Conservation (phyloP, 306 rosid species). For the Oemleria cerasiformis region DNA sequence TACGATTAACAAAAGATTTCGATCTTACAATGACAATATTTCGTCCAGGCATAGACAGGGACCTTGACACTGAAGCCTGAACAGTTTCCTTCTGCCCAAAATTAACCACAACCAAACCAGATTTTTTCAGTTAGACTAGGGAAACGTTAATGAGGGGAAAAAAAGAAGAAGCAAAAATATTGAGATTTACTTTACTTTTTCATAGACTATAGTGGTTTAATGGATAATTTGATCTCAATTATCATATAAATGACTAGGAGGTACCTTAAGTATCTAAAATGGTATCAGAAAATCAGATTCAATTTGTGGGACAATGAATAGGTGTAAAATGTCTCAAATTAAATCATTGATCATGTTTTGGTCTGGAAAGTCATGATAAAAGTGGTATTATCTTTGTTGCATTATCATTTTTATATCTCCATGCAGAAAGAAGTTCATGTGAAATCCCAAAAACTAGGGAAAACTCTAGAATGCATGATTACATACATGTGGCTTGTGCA, state of each 20-base stretch:
- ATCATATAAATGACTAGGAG: not conserved
- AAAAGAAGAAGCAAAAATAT: not conserved
- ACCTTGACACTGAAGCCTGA: slow-evolving; percentile 71
- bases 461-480: slow-evolving; percentile 23
- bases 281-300: not conserved
- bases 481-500: slow-evolving; percentile 55
- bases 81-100: slow-evolving; percentile 62
- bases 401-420: not conserved
- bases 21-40: slow-evolving; percentile 82
- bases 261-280: not conserved
- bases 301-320: not conserved
- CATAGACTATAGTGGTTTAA: not conserved
- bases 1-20: slow-evolving; percentile 53
- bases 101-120: slow-evolving; percentile 20
- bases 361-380: not conserved
- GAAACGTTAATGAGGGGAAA: not conserved
- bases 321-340: not conserved
- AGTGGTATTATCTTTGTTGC: not conserved
- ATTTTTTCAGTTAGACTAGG: not conserved
- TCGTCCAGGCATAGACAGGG: slow-evolving; percentile 77
- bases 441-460: slow-evolving; percentile 14
- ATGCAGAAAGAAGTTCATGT: slow-evolving; percentile 15
- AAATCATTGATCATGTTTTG: not conserved
- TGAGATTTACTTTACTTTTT: not conserved
- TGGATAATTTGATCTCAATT: not conserved